Base-by-base conservation (phyloP, 768 basidiomycete genomes). In the Kwoniella dejecticola region DNA sequence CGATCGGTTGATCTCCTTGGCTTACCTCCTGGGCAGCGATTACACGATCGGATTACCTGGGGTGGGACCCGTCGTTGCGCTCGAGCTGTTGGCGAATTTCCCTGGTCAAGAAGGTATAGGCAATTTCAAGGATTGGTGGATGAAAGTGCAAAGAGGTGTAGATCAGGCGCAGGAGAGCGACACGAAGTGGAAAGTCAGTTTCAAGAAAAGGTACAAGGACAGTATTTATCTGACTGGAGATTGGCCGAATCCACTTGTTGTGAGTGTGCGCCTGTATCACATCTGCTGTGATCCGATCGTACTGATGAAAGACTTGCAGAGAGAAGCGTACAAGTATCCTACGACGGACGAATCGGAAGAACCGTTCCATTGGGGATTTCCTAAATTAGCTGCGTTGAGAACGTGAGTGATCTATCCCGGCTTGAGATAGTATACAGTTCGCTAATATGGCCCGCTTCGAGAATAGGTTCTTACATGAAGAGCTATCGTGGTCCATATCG, bases 1-100 rank as follows among this genome's bases (percentile, higher is more conserved):
- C 24, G 91, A 90, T 68, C 87, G 88, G 15, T 85, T 98, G 42
- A 85, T 98, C 57, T 85, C 88, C 30, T 82, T 99, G 30, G 96
- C 96, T 10, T 96, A 96, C 77, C 83, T 99, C 13, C 84, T 99
- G 4, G 96, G 96, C 26, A 95, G 93, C 72, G 96, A 98, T 80
- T 99, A 99, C 77, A 89, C 90, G 10, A 90, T 95, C 19, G 96
- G 96, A 7, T 77, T 99, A 21, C 84, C 88, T 5, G 93, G 93
- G 7, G 86, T 97, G 5, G 96, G 96, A 0, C 95, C 94, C 1
- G 96, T 99, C 3, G 87, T 92, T 2, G 96, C 92, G 2, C 92
- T 97, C 89, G 96, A 98, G 75, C 81, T 98, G 17, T 79, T 98
- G 71, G 89, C 87, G 65, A 94, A 98, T 76, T 99, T 99, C 75